Conservation (phyloP, 768 basidiomycete genomes). For the Exsudoporus frostii region DNA sequence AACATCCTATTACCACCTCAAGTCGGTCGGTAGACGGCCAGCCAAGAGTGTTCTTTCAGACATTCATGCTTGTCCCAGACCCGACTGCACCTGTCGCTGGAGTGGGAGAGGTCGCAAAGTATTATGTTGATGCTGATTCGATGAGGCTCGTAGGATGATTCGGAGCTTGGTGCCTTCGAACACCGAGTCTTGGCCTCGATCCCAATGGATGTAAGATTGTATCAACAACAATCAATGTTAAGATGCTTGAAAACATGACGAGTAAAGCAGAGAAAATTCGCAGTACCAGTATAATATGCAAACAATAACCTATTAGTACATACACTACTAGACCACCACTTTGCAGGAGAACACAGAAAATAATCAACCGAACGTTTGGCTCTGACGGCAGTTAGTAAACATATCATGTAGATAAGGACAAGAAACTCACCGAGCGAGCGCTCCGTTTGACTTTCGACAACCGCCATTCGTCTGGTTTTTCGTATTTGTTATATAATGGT, state of each 20-base stretch:
- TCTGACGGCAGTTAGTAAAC: slow-evolving; percentile 40
- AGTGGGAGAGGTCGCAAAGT: slow-evolving; percentile 74
- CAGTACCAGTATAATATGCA: not conserved
- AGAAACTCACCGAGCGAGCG: slow-evolving; percentile 66
- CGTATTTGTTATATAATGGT: slow-evolving; percentile 93
- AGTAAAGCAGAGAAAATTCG: not conserved
- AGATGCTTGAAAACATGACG: not conserved
- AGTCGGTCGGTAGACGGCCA: slow-evolving; percentile 64
- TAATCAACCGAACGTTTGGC: slow-evolving; percentile 84
- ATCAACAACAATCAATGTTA: not conserved
- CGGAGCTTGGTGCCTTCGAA: not conserved
- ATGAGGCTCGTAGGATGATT: slow-evolving; percentile 76
- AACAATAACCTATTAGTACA: slow-evolving; percentile 12
- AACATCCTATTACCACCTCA: slow-evolving; percentile 52
- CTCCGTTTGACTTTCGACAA: slow-evolving; percentile 89
- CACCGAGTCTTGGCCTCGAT: not conserved
- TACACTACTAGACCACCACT: slow-evolving; percentile 2
- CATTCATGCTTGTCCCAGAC: slow-evolving; percentile 82
- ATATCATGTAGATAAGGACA: not conserved
- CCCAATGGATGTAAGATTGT: not conserved
- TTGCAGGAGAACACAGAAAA: not conserved
- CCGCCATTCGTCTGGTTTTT: slow-evolving; percentile 93
- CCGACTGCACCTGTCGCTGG: slow-evolving; percentile 59
- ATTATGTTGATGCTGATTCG: slow-evolving; percentile 76
- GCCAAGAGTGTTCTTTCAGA: slow-evolving; percentile 83